These are phyloP conservation scores for Cystofilobasidium bisporidii DNA, from an alignment of 768 basidiomycete species.

Conservation along the genomic window DNA sequence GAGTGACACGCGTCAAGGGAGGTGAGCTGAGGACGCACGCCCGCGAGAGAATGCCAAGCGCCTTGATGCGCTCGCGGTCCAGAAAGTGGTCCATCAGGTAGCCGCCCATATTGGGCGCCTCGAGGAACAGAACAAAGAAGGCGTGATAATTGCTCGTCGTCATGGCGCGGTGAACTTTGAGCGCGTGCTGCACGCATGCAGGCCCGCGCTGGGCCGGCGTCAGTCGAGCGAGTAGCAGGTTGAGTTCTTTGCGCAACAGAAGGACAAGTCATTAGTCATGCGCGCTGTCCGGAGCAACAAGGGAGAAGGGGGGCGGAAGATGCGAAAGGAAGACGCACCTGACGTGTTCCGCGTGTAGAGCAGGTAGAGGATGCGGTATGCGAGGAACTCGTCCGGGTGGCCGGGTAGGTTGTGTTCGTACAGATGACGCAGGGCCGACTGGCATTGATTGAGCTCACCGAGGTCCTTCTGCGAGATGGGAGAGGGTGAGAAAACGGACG, in stretches of 20 bases:
- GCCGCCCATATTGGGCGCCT: slow-evolving; percentile 90
- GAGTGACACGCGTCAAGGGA: no score
- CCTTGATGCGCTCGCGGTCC: slow-evolving; percentile 74
- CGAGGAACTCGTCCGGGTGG: slow-evolving; percentile 89
- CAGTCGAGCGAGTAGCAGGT: slow-evolving; percentile 94
- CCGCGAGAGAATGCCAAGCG: slow-evolving; percentile 81
- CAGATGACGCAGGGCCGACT: slow-evolving; percentile 73
- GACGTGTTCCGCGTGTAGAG: slow-evolving; percentile 86
- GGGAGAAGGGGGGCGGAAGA: slow-evolving; percentile 9
- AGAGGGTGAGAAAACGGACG: neutral
- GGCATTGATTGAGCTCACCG: slow-evolving; percentile 98
- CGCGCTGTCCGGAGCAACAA: slow-evolving; percentile 20
- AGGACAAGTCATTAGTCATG: neutral
- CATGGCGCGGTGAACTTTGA: slow-evolving; percentile 76
- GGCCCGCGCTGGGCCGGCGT: slow-evolving; percentile 79
- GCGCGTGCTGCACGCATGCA: slow-evolving; percentile 72
- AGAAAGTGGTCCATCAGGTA: slow-evolving; percentile 99
- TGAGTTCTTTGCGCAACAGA: slow-evolving; percentile 58
- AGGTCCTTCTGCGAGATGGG: slow-evolving; percentile 65
- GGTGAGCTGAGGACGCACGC: slow-evolving; percentile 53
- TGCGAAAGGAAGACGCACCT: slow-evolving; percentile 49
- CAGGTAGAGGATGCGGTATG: slow-evolving; percentile 93
- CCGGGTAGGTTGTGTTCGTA: slow-evolving; percentile 91
- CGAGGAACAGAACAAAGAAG: slow-evolving; percentile 69
- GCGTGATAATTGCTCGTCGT: slow-evolving; percentile 90